Conservation (phyloP, 1,284 basidiomycete genomes). For the Ceratobasidium sp. region DNA sequence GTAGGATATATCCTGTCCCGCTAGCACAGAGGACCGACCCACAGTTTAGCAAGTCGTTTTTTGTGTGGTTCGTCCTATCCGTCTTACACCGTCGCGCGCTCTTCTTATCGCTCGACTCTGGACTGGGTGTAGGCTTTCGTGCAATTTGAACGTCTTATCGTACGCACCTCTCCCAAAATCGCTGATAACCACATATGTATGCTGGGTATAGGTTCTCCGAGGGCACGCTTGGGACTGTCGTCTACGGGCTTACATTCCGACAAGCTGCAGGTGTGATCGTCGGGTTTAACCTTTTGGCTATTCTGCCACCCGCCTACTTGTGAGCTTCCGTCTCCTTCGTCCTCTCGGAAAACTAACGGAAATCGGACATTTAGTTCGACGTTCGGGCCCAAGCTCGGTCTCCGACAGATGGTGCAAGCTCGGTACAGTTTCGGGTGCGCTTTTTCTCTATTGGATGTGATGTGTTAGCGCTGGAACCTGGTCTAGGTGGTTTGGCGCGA, state of each 20-base stretch:
- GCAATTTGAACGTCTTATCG: conserved; percentile 77
- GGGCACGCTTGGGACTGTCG: conserved; percentile 72
- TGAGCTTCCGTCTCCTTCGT: conserved; percentile 50
- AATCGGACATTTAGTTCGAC: conserved; percentile 60
- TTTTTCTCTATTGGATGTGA: background rate
- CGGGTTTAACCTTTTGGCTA: conserved; percentile 73
- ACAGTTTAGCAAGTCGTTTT: conserved; percentile 74
- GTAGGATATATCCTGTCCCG: conserved; percentile 63
- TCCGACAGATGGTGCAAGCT: conserved; percentile 87
- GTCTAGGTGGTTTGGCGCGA: conserved; percentile 51
- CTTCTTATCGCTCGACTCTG: no score
- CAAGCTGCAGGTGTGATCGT: conserved; percentile 76
- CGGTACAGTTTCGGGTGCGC: conserved; percentile 72
- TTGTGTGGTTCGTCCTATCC: conserved; percentile 60
- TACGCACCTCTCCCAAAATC: conserved; percentile 51
- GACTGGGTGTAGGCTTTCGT: conserved; percentile 56
- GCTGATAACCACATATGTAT: conserved; percentile 13
- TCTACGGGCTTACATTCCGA: conserved; percentile 70
- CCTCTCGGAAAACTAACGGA: background rate
- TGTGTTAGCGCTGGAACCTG: background rate
- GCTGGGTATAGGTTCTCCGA: conserved; percentile 68
- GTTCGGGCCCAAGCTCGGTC: conserved; percentile 84
- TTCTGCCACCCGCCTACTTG: conserved; percentile 63
- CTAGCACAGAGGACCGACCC: conserved; percentile 63
- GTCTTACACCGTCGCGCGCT: no score